phyloP scores from a whole-genome alignment of 2,329 filamentous ascomycete genomes.

The Epichloe typhina region DNA sequence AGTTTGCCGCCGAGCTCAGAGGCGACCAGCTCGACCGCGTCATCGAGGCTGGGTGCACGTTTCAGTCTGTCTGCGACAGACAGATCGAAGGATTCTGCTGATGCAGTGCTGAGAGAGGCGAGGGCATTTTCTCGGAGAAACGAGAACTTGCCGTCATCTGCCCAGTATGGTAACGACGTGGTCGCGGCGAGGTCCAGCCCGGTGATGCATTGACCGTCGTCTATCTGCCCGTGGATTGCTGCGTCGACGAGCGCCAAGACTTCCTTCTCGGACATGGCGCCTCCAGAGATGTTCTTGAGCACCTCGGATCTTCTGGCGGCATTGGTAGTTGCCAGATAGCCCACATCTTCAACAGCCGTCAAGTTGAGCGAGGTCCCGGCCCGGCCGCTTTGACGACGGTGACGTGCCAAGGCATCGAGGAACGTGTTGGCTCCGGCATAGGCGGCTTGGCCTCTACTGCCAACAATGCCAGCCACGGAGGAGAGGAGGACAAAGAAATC shows the following conservation, averaged over 20 bases:
- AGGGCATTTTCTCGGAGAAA: constrained; percentile 28
- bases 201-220: constrained; percentile 34
- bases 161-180: constrained; percentile 34
- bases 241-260: constrained; percentile 40
- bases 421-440: constrained; percentile 39
- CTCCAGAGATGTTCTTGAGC: constrained; percentile 32
- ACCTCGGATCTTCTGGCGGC: constrained; percentile 29
- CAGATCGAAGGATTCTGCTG: constrained; percentile 1
- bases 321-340: constrained; percentile 28
- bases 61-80: constrained; percentile 10
- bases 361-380: constrained; percentile 37
- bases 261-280: constrained; percentile 39
- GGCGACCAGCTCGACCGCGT: constrained; percentile 14
- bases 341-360: constrained; percentile 35
- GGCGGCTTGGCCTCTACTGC: constrained; percentile 37
- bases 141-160: constrained; percentile 40
- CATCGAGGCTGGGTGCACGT: constrained; percentile 6
- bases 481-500: constrained; percentile 45
- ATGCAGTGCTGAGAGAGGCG: not conserved
- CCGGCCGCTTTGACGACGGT: constrained; percentile 26
- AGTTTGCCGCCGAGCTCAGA: constrained; percentile 16
- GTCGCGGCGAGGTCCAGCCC: constrained; percentile 31
- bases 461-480: constrained; percentile 35
- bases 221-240: constrained; percentile 32
- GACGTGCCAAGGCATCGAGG: constrained; percentile 19